Percentiles rank a stretch among this genome's conserved stretches.
phyloP scores from a whole-genome alignment of 208 protist genomes.

The Wallacemonas sp. region DNA sequence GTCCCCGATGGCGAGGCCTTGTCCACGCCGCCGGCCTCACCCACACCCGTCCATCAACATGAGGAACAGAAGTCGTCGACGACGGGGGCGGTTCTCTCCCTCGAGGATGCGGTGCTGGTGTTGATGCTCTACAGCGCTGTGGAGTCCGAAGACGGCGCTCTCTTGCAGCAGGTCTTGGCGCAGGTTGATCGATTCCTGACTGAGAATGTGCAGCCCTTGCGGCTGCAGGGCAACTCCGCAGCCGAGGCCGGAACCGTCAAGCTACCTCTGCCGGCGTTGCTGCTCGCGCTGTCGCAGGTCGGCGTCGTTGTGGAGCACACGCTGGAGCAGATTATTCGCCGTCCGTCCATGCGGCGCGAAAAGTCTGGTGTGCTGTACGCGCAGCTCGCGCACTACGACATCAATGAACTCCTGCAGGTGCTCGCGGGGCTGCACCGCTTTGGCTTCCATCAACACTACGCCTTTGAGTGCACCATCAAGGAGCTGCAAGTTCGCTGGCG shows the following conservation, averaged over 20 bases:
- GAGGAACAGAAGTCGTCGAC: not conserved
- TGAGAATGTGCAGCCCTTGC: conserved; percentile 1
- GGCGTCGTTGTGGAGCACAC: conserved; percentile 56
- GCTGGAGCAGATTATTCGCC: conserved; percentile 36
- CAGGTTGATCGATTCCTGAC: conserved; percentile 56
- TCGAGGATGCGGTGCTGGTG: conserved; percentile 51
- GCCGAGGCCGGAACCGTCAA: conserved; percentile 1
- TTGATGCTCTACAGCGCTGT: conserved; percentile 59
- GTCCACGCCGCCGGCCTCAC: not conserved
- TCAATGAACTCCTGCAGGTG: conserved; percentile 45
- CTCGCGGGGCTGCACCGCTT: conserved; percentile 73
- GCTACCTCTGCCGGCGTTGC: conserved; percentile 49
- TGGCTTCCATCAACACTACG: conserved; percentile 56
- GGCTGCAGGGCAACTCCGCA: too few relatives aligned
- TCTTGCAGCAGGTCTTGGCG: conserved; percentile 58
- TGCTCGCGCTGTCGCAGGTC: conserved; percentile 56
- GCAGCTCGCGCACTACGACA: conserved; percentile 40
- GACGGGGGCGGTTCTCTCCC: conserved; percentile 14
- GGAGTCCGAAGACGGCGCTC: conserved; percentile 56
- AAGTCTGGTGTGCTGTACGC: conserved; percentile 33
- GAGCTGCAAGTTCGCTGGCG: conserved; percentile 1
- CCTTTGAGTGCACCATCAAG: conserved; percentile 29
- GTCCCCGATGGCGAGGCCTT: conserved; percentile 14
- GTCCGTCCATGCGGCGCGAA: not conserved
- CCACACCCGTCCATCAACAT: too few relatives aligned